Conservation (phyloP, 345 rosid genomes). For the Eucalyptus melliodora region DNA sequence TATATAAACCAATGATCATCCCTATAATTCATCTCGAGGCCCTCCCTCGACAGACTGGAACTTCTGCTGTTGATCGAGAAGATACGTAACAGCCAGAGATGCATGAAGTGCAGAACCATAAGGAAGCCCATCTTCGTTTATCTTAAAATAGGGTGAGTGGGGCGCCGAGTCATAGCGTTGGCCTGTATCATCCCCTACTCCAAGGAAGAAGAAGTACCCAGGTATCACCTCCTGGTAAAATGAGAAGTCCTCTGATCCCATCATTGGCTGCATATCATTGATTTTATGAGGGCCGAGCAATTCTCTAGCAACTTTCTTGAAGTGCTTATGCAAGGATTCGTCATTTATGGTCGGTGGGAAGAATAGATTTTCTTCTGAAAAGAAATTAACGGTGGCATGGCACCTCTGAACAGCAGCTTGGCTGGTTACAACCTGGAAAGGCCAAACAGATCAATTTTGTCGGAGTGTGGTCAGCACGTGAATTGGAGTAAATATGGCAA, state of each 20-base stretch:
- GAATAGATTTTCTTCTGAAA: conserved; percentile 21
- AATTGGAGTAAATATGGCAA: not conserved
- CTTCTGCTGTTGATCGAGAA: not conserved
- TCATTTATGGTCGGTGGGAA: conserved; percentile 67
- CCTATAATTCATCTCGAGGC: conserved; percentile 50
- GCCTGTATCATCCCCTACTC: conserved; percentile 42
- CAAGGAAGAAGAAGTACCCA: conserved; percentile 59
- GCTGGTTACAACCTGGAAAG: conserved; percentile 59
- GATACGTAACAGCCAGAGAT: conserved; percentile 51
- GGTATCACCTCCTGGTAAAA: conserved; percentile 74
- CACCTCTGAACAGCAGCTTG: conserved; percentile 91
- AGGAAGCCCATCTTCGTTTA: conserved; percentile 70
- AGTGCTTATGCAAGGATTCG: conserved; percentile 37
- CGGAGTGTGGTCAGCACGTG: not conserved
- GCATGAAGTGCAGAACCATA: conserved; percentile 93
- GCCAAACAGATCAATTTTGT: not conserved
- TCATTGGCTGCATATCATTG: conserved; percentile 47
- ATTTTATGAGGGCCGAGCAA: conserved; percentile 50
- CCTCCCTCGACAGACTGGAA: not conserved
- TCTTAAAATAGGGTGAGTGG: conserved; percentile 42
- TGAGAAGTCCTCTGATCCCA: conserved; percentile 89
- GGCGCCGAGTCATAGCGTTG: conserved; percentile 17
- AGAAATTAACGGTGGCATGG: conserved; percentile 52
- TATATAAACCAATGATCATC: not conserved
- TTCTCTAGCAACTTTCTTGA: conserved; percentile 41